Conservation (phyloP, 2,329 filamentous ascomycete species). For the Exophiala aquamarina region DNA sequence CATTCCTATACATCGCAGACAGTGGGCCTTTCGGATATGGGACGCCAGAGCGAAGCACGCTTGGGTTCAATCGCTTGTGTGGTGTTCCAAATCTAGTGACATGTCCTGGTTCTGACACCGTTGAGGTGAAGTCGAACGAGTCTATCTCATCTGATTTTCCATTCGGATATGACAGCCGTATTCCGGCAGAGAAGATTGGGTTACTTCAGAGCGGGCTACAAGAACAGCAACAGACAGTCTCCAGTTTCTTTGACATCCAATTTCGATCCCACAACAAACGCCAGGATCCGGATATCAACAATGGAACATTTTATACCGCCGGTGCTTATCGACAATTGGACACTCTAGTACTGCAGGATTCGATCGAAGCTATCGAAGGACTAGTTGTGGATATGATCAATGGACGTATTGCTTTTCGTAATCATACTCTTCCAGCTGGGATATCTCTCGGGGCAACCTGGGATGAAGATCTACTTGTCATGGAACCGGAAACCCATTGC, state of each 20-base stretch:
- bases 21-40: slow-evolving; percentile 38
- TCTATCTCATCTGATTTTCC: slow-evolving; percentile 9
- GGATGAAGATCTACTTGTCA: slow-evolving; percentile 49
- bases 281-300: slow-evolving; percentile 29
- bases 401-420: slow-evolving; percentile 48
- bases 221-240: too few species aligned
- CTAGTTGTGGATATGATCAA: slow-evolving; percentile 43
- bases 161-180: too few species aligned
- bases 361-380: slow-evolving; percentile 28
- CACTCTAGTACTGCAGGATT: background rate
- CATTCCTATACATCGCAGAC: slow-evolving; percentile 42
- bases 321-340: slow-evolving; percentile 30
- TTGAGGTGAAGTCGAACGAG: slow-evolving; percentile 16
- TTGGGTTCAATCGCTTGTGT: slow-evolving; percentile 36
- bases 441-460: slow-evolving; percentile 38
- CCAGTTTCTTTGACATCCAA: slow-evolving; percentile 45
- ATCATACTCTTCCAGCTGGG: slow-evolving; percentile 42
- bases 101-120: slow-evolving; percentile 32
- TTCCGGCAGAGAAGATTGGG: too few species aligned
- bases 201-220: too few species aligned
- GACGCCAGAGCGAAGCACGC: slow-evolving; percentile 35
- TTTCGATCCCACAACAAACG: slow-evolving; percentile 30
- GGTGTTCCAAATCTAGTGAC: slow-evolving; percentile 14
- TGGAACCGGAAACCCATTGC: slow-evolving; percentile 47
- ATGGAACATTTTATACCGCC: slow-evolving; percentile 31